Base-by-base conservation (phyloP, 805 yeast genomes). In the Hanseniaspora occidentalis region DNA sequence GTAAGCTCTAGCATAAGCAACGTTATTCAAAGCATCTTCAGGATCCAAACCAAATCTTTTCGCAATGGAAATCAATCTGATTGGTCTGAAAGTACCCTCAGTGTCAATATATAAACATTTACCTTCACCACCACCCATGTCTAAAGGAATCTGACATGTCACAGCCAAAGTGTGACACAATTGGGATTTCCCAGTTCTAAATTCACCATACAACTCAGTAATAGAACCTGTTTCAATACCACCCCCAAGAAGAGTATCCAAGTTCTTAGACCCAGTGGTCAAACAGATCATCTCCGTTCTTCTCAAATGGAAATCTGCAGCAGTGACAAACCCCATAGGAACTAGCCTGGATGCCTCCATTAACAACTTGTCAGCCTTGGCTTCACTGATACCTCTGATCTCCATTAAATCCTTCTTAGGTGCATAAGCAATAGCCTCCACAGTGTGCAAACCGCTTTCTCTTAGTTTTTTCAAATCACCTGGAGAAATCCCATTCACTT, bases 61-160 rank as follows among this genome's bases (percentile, higher is more conserved):
- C 2, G 96, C 95, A 48, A 92, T 86, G 1, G 95, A 79, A 7
- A 84, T 82, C 49, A 92, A 67, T 51, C 98, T 73, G 35, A 79
- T 80, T 1, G 97, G 96, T 56, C 98, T 72, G 59, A 92, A 92
- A 2, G 98, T 92, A 16, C 96, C 96, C 57, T 89, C 98, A 0
- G 97, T 89, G 55, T 92, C 98, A 45, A 92, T 88, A 57, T 84
- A 92, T 41, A 92, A 67, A 60, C 96, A 89, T 61, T 92, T 86
- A 25, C 98, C 98, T 64, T 92, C 98, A 39, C 96, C 98, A 45
- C 98, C 98, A 31, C 96, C 96, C 81, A 83, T 80, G 56, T 88
- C 96, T 38, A 89, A 75, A 4, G 97, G 97, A 42, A 92, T 67
- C 61, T 89, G 98, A 59, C 97, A 89, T 2, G 96, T 89, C 6